Base-by-base conservation (phyloP, 1,139 yeast genomes). In the Kurtzmaniella natalensis region DNA sequence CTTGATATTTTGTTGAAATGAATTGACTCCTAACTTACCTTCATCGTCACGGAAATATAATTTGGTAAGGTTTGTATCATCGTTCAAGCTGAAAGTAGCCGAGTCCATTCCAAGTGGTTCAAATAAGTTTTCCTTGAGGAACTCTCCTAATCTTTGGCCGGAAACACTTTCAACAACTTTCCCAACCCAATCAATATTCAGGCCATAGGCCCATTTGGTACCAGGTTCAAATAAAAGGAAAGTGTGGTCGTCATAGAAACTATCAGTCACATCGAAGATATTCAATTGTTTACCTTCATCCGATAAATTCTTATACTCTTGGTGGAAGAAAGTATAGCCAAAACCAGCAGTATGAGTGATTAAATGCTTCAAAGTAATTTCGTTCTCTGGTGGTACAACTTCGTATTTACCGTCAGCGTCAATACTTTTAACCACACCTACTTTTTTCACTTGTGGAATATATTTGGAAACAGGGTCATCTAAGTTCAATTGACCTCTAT, bases 111-210 rank as follows among this genome's bases (percentile, higher is more conserved):
- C 76, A 9, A 65, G 55, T 3, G 76, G 76, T 18, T 59, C 59
- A 40, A 72, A 70, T 5, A 76, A 48, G 31, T 61, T 41, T 25
- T 59, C 50, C 27, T 58, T 46, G 26, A 72, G 49, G 42, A 59
- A 74, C 10, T 60, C 65, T 5, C 73, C 71, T 17, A 76, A 52
- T 15, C 51, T 51, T 43, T 53, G 37, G 3, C 78, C 78, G 3
- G 71, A 47, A n/a, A 72, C 57, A 22, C 57, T 55, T 42, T 72
- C 62, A 18, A 76, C 53, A 1, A 72, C 57, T 23, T 61, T 51
- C 2, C 81, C 80, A 3, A 72, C 66, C 77, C 79, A 72, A 44
- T 76, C 82, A 25, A 64, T 55, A 34, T 65, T 61, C 33, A 63
- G 63, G 13, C 82, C 81, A 47, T 76, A 76, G 34, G 51, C 48